Percentiles rank a stretch among this genome's conserved stretches.
These are phyloP conservation scores for Diaporthe sp. DNA, from an alignment of 2,329 filamentous ascomycete genomes.

Conservation along the genomic window DNA sequence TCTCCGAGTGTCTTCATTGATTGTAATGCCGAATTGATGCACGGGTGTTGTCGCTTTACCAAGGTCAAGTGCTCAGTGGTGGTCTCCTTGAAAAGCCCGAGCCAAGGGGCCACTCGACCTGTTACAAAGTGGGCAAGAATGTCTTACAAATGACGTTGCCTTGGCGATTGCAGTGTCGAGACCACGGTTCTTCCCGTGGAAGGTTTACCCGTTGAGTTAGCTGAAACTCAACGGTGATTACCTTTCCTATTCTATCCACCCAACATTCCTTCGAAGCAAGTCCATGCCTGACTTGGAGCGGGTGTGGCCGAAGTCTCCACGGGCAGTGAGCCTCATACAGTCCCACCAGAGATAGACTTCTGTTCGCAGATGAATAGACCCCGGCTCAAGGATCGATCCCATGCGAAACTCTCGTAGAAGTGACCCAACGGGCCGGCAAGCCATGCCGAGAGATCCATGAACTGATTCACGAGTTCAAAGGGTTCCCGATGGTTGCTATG, in stretches of 20 bases:
- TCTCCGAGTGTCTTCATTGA: no score
- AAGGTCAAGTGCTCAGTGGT: no score
- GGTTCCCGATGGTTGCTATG: neutral
- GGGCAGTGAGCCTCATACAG: neutral
- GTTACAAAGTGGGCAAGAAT: neutral
- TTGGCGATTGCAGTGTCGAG: no score
- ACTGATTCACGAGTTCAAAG: neutral
- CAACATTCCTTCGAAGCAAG: neutral
- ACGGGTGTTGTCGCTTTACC: neutral
- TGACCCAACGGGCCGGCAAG: neutral
- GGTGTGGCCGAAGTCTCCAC: neutral
- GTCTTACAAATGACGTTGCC: neutral
- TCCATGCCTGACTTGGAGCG: neutral
- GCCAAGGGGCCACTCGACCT: neutral
- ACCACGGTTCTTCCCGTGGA: neutral
- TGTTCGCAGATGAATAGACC: neutral
- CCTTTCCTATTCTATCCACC: neutral
- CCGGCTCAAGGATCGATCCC: neutral
- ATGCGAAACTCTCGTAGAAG: neutral
- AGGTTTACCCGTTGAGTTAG: neutral
- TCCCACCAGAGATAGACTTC: neutral
- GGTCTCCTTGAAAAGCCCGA: fast-evolving
- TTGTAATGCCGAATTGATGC: neutral
- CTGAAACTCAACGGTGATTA: slow-evolving; percentile 8
- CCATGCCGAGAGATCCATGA: neutral